A percentile compares a stretch with the other conserved stretches of the same genome.
These are phyloP conservation scores for Fabrea salina DNA, from an alignment of 169 alveolate species.

Conservation along the genomic window DNA sequence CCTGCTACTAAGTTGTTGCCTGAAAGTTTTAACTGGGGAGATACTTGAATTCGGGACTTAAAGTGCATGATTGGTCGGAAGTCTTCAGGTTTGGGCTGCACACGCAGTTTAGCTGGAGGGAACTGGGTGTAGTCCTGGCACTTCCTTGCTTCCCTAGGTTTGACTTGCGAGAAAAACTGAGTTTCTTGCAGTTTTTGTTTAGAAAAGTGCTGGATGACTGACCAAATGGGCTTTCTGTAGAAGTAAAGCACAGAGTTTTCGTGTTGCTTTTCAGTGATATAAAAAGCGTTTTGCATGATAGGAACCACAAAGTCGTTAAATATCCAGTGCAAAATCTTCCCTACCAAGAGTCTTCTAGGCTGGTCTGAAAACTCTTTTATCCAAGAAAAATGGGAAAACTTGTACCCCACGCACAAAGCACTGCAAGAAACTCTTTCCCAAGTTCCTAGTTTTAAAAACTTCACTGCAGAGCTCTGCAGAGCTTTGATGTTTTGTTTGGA, in stretches of 20 bases:
- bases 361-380: neutral
- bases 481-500: neutral
- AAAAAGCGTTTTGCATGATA: neutral
- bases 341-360: neutral
- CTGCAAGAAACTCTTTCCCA: conserved; percentile 11
- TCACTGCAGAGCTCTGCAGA: neutral
- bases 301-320: conserved; percentile 15
- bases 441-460: neutral
- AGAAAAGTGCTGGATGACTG: neutral
- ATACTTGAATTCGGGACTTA: neutral
- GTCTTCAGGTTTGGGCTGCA: conserved; percentile 5
- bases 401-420: neutral
- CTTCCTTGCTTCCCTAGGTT: neutral
- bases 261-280: conserved; percentile 15
- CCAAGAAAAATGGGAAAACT: neutral
- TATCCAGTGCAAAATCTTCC: neutral
- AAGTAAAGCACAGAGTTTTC: conserved; percentile 15
- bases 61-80: conserved; percentile 22
- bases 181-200: neutral
- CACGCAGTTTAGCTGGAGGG: conserved; percentile 8
- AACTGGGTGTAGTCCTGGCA: conserved; percentile 9
- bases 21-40: neutral
- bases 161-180: neutral
- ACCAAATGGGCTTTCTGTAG: conserved; percentile 11
- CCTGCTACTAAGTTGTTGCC: conserved; percentile 23